A percentile compares a stretch with the other conserved stretches of the same genome.
Conservation (phyloP, 192 early-diverging fungal species). For the Backusella parvicylindrica region DNA sequence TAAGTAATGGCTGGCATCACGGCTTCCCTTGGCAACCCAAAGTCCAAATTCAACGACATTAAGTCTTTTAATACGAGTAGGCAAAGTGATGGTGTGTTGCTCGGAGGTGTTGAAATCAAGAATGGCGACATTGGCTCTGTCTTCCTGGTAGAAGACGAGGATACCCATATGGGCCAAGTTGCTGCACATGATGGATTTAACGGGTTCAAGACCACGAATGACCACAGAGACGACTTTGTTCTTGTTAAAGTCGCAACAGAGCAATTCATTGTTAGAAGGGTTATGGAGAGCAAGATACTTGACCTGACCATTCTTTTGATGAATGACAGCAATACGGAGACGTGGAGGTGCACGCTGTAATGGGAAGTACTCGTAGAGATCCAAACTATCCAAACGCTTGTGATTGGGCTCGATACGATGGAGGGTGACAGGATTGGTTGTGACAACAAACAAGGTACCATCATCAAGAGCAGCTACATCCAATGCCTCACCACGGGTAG, state of each 20-base stretch:
- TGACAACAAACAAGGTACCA: slow-evolving; percentile 51
- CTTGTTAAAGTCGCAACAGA: slow-evolving; percentile 50
- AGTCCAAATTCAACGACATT: slow-evolving; percentile 38
- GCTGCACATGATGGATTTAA: slow-evolving; percentile 44
- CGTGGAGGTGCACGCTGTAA: slow-evolving; percentile 50
- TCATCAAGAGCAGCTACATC: slow-evolving; percentile 53
- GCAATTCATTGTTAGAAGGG: slow-evolving; percentile 52
- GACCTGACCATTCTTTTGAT: slow-evolving; percentile 17
- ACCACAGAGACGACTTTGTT: slow-evolving; percentile 45
- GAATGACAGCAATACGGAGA: slow-evolving; percentile 43
- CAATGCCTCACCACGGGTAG: slow-evolving; percentile 60
- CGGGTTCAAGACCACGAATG: slow-evolving; percentile 38
- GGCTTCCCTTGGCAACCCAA: slow-evolving; percentile 48
- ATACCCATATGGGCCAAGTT: slow-evolving; percentile 35
- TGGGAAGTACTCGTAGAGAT: slow-evolving; percentile 75
- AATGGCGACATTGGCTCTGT: slow-evolving; percentile 39
- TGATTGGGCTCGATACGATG: slow-evolving; percentile 51
- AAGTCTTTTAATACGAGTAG: slow-evolving; percentile 41
- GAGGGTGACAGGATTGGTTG: slow-evolving; percentile 62
- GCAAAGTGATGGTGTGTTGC: slow-evolving; percentile 47
- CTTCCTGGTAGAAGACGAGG: slow-evolving; percentile 53
- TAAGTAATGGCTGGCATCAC: slow-evolving; percentile 34
- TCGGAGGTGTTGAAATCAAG: slow-evolving; percentile 53
- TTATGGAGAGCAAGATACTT: slow-evolving; percentile 59
- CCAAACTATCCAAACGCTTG: slow-evolving; percentile 44